Evolutionary conservation across 257 asterid genomes (phyloP).

Genomic region (Parsonsia alboflavescens): DNA sequence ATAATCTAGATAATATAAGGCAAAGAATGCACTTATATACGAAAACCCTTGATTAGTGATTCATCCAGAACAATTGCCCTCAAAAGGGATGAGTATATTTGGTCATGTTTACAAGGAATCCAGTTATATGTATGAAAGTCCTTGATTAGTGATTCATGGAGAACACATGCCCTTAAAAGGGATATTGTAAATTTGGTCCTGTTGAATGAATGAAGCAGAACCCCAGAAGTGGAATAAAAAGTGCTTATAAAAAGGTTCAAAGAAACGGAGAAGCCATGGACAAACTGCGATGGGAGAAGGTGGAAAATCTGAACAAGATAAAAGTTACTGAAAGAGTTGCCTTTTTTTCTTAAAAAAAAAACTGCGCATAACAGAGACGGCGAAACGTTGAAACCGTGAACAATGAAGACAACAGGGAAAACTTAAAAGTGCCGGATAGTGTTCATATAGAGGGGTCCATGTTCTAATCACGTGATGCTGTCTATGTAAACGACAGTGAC

Average conservation of each 20-base stretch:
- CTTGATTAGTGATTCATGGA: neutral
- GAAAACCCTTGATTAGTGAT: too few relatives aligned
- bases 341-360: neutral
- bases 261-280: neutral
- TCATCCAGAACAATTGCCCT: too few relatives aligned
- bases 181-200: neutral
- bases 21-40: too few relatives aligned
- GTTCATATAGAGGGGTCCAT: slow-evolving; percentile 15
- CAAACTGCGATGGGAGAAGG: neutral
- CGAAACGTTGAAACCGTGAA: slow-evolving; percentile 19
- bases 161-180: neutral
- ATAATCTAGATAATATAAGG: neutral
- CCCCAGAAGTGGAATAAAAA: neutral
- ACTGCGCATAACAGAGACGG: neutral
- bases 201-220: neutral
- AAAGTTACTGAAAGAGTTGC: slow-evolving; percentile 1
- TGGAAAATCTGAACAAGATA: neutral
- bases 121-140: neutral
- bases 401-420: slow-evolving; percentile 5
- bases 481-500: neutral
- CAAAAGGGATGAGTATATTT: too few relatives aligned
- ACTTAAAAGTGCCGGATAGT: neutral
- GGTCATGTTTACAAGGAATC: too few relatives aligned
- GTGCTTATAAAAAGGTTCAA: too few relatives aligned
- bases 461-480: slow-evolving; percentile 23